These are phyloP conservation scores for Torulaspora gathmanii DNA, from an alignment of 805 yeast genomes.

Conservation along the genomic window DNA sequence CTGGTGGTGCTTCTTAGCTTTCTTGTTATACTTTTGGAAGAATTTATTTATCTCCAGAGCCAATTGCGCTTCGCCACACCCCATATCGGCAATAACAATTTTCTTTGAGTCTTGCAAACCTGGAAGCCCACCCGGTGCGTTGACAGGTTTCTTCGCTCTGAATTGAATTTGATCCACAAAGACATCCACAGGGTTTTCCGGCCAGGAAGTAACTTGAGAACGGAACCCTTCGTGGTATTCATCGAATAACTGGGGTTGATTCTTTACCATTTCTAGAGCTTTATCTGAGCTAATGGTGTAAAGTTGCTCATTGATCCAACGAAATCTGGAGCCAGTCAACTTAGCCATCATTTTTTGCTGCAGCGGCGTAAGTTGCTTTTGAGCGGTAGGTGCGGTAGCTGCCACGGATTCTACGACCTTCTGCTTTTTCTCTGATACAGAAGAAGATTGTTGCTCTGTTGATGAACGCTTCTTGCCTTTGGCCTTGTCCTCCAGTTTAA, in stretches of 20 bases:
- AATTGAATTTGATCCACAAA: conserved; percentile 66
- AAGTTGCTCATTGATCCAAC: conserved; percentile 98
- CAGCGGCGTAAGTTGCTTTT: conserved; percentile 64
- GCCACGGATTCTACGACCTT: conserved; percentile 12
- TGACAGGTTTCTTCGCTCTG: conserved; percentile 61
- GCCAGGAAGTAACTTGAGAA: conserved; percentile 95
- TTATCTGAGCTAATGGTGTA: conserved; percentile 78
- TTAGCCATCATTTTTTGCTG: conserved; percentile 96
- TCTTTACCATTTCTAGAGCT: conserved; percentile 66
- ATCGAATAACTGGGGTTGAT: conserved; percentile 84
- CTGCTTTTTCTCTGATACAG: conserved; percentile 17
- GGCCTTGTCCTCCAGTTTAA: conserved; percentile 30
- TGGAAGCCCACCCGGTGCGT: conserved; percentile 95
- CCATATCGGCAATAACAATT: conserved; percentile 94
- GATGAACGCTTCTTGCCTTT: conserved; percentile 25
- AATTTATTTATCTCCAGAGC: conserved; percentile 59
- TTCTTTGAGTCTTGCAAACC: conserved; percentile 48
- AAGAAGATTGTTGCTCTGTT: neutral
- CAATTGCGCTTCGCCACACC: conserved; percentile 95
- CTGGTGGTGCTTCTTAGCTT: conserved; percentile 37
- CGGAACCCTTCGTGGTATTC: conserved; percentile 95
- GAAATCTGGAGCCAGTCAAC: conserved; percentile 87
- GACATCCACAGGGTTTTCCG: conserved; percentile 95
- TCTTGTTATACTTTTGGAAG: conserved; percentile 36
- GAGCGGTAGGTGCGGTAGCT: conserved; percentile 9